Evolutionary conservation across 192 early-diverging fungal genomes (phyloP), one percentile per base, ranked within the genome.

Genomic region (Mortierella claussenii): DNA sequence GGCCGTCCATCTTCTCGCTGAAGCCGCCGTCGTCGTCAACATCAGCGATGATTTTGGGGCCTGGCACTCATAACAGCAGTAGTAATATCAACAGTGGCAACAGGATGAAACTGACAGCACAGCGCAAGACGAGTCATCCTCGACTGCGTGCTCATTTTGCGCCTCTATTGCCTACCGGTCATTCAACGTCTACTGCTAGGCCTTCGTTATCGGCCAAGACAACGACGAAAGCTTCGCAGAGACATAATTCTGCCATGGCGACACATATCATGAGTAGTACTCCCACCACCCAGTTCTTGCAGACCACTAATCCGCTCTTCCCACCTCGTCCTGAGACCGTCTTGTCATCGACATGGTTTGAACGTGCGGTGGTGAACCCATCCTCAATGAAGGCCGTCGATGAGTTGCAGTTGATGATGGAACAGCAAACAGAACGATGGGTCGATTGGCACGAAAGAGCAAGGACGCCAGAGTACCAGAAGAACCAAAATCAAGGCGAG

Each of bases 251-350:
- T 12, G 68, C 73, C 47, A 83, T 79, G 69, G 62, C 70, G 17
- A 84, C 85, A 21, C 83, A 85, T 64, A 73, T 79, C 45, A 80
- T 86, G 30, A 85, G 84, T 44, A 69, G 52, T 11, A 62, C 71
- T 3, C 54, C 78, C 1, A 31, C 26, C 0, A 45, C 62, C 8
- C 62, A 69, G 15, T 52, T 85, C 47, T 83, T 89, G 58, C 88
- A 88, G 78, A 89, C 88, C 1, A 82, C 81, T 21, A 89, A 89
- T 55, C 87, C 88, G 13, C 67, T 82, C 26, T 56, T 79, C 4
- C 61, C 46, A 21, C 81, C 85, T 32, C 64, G 67, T 1, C 40
- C 65, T 11, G 45, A 60, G 1, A 65, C 68, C 30, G 68, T 82
- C 6, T 52, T 81, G 20, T 78, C 84, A n/a, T 69, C 69, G 3